Base-by-base conservation (phyloP, 139 green algal genomes). In the Desmodesmus armatus region DNA sequence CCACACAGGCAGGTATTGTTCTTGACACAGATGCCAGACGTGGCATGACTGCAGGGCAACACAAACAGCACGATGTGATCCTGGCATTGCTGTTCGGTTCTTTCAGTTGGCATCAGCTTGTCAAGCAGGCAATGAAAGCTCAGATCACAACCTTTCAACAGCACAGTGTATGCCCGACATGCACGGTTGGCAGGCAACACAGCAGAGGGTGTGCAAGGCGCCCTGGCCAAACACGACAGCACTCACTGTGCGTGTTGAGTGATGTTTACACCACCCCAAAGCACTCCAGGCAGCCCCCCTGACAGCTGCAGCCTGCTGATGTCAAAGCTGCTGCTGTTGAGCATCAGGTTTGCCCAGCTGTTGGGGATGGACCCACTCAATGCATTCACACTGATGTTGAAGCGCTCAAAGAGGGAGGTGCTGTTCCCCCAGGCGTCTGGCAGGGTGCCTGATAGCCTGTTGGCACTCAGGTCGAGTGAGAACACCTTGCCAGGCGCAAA, bases 1-100 rank as follows among this genome's bases (percentile, higher is more conserved):
- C 80, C 80, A 58, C 80, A 85, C 21, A 85, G 49, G 67, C 80
- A 85, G 11, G 60, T 65, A 66, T 76, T 85, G 80, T 85, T 74
- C 1, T 31, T 43, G 37, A 84, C 60, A 0, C 40, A 5, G 25
- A 73, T 43, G 63, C n/a, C n/a, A n/a, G n/a, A n/a, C n/a, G n/a
- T n/a, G n/a, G n/a, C n/a, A n/a, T n/a, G n/a, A n/a, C n/a, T n/a
- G n/a, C n/a, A n/a, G n/a, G n/a, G n/a, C n/a, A n/a, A n/a, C n/a
- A n/a, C n/a, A n/a, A n/a, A n/a, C n/a, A n/a, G n/a, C n/a, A n/a
- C n/a, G n/a, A n/a, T n/a, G n/a, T n/a, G n/a, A n/a, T n/a, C n/a
- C n/a, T n/a, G n/a, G n/a, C n/a, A n/a, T n/a, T n/a, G n/a, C n/a
- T n/a, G n/a, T n/a, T n/a, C n/a, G n/a, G n/a, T n/a, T n/a, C n/a